phyloP scores from a whole-genome alignment of 306 rosid genomes.

The Senna siamea region DNA sequence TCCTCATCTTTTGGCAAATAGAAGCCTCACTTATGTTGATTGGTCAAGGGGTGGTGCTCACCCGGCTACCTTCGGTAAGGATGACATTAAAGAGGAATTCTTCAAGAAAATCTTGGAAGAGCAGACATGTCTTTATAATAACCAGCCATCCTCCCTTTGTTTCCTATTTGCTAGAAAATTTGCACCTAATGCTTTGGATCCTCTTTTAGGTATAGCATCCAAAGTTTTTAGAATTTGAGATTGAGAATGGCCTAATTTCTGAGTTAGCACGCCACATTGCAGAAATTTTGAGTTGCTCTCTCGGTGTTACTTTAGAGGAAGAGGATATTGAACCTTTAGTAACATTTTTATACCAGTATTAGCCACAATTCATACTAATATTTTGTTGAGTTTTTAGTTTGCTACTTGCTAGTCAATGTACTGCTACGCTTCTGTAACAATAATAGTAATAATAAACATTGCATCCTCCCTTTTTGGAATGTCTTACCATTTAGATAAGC shows the following conservation, averaged over 20 bases:
- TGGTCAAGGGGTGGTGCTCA: conserved; percentile 99
- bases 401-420: conserved; percentile 5
- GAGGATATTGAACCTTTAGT: conserved; percentile 41
- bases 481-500: conserved; percentile 27
- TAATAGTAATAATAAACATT: neutral
- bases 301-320: conserved; percentile 39
- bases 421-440: neutral
- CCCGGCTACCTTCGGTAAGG: conserved; percentile 94
- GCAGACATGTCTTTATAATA: conserved; percentile 74
- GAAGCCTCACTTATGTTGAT: conserved; percentile 90
- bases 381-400: conserved; percentile 36
- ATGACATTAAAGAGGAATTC: conserved; percentile 77
- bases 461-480: conserved; percentile 12
- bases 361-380: conserved; percentile 40
- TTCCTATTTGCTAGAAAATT: conserved; percentile 93
- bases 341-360: neutral
- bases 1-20: conserved; percentile 82
- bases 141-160: conserved; percentile 85
- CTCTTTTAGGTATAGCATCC: conserved; percentile 72
- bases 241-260: neutral
- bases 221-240: conserved; percentile 71
- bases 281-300: conserved; percentile 45
- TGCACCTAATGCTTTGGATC: conserved; percentile 88
- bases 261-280: conserved; percentile 27
- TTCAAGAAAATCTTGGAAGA: conserved; percentile 64